Conservation (phyloP, 1,139 yeast genomes). For the Taiozyma sp. region DNA sequence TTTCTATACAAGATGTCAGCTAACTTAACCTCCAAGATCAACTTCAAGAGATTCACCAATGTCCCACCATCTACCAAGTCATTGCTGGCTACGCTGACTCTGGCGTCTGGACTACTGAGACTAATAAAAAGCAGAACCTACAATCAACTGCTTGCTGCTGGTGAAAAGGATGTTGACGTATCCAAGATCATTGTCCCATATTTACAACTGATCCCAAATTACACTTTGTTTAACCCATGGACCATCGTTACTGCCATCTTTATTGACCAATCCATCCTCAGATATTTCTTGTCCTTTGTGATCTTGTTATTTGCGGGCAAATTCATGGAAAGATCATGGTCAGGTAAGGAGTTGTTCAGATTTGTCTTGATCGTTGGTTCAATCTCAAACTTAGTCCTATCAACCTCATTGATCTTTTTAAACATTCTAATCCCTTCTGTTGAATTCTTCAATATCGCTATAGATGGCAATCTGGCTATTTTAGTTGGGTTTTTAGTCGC, state of each 20-base stretch:
- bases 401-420: slow-evolving; percentile 30
- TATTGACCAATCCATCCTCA: slow-evolving; percentile 57
- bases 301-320: slow-evolving; percentile 52
- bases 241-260: slow-evolving; percentile 68
- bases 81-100: slow-evolving; percentile 27
- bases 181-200: slow-evolving; percentile 50
- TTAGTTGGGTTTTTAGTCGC: slow-evolving; percentile 79
- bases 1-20: slow-evolving; percentile 22
- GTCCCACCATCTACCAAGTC: slow-evolving; percentile 39
- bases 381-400: slow-evolving; percentile 54
- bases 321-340: slow-evolving; percentile 51
- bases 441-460: slow-evolving; percentile 29
- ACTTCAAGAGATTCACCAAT: slow-evolving; percentile 17
- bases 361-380: slow-evolving; percentile 56
- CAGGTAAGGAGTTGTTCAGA: slow-evolving; percentile 52
- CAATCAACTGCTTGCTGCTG: slow-evolving; percentile 14
- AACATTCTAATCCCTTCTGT: slow-evolving; percentile 29
- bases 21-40: slow-evolving; percentile 12
- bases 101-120: slow-evolving; percentile 29
- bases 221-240: slow-evolving; percentile 66
- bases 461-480: slow-evolving; percentile 73
- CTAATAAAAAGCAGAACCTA: slow-evolving; percentile 27
- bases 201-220: slow-evolving; percentile 66
- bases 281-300: slow-evolving; percentile 43
- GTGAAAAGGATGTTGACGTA: slow-evolving; percentile 25